Conservation (phyloP, 352 stramenopile genomes). For the Phytopythium montanum region DNA sequence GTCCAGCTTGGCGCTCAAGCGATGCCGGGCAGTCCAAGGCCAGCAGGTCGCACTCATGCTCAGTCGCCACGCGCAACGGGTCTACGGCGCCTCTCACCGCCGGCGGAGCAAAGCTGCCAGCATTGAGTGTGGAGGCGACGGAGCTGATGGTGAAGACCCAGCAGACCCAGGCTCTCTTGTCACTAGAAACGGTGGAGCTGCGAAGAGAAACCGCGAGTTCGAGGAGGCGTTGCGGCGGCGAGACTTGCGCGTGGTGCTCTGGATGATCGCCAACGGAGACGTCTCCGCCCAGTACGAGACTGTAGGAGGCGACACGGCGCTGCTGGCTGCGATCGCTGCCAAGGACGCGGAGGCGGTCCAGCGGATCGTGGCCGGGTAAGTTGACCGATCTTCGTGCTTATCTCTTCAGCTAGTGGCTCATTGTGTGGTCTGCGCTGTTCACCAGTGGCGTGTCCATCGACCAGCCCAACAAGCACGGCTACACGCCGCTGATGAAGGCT, state of each 20-base stretch:
- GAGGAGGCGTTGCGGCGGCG: slow-evolving; percentile 51
- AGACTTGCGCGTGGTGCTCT: slow-evolving; percentile 61
- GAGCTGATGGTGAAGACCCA: neutral
- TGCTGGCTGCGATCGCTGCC: slow-evolving; percentile 50
- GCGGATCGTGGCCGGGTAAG: slow-evolving; percentile 26
- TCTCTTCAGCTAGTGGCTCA: neutral
- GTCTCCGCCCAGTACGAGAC: slow-evolving; percentile 51
- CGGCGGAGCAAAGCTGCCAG: neutral
- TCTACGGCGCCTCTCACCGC: neutral
- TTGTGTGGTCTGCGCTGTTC: neutral
- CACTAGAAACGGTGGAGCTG: too few relatives aligned
- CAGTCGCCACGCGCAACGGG: neutral
- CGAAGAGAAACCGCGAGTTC: slow-evolving; percentile 24
- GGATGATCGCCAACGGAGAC: slow-evolving; percentile 63
- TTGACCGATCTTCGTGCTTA: neutral
- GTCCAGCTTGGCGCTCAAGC: too few relatives aligned
- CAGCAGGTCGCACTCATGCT: neutral
- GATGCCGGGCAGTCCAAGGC: neutral
- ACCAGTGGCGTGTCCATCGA: slow-evolving; percentile 56
- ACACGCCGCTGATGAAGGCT: slow-evolving; percentile 76
- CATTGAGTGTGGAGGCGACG: neutral
- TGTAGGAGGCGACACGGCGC: slow-evolving; percentile 42
- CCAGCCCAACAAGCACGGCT: slow-evolving; percentile 42
- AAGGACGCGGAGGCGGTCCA: slow-evolving; percentile 38
- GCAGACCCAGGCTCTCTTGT: too few relatives aligned